A percentile compares a stretch with the other conserved stretches of the same genome.
phyloP scores from a whole-genome alignment of 768 basidiomycete genomes.

The Agaricus sinodeliciosus region DNA sequence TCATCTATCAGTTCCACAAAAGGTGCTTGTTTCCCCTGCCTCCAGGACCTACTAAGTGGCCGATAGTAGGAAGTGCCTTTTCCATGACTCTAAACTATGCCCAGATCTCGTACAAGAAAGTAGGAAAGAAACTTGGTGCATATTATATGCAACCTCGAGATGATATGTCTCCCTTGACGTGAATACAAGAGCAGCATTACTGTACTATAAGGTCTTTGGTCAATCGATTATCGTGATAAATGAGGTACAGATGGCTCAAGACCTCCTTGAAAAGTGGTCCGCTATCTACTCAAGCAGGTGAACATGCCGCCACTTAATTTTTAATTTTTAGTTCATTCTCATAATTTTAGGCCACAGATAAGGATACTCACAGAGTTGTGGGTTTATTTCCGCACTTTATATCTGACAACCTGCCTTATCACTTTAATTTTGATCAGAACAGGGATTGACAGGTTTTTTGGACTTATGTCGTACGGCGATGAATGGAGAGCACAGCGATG shows the following conservation, averaged over 20 bases:
- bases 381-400: neutral
- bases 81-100: conserved; percentile 6
- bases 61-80: conserved; percentile 10
- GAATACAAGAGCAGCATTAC: conserved; percentile 27
- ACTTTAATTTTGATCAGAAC: neutral
- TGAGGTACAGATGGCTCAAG: conserved; percentile 34
- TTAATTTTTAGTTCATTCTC: neutral
- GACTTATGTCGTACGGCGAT: conserved; percentile 18
- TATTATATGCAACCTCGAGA: neutral
- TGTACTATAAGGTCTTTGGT: conserved; percentile 47
- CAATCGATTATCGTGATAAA: conserved; percentile 33
- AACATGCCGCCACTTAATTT: neutral
- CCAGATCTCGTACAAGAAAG: conserved; percentile 2
- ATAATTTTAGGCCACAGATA: neutral
- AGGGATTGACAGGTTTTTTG: neutral
- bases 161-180: neutral
- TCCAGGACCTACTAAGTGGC: conserved; percentile 9
- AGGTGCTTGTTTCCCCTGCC: neutral
- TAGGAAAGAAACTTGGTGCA: conserved; percentile 10
- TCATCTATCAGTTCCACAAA: neutral
- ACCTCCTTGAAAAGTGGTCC: conserved; percentile 52
- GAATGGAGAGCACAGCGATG: conserved; percentile 19
- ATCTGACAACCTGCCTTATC: neutral
- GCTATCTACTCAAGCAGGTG: conserved; percentile 48
- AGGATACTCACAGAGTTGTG: conserved; percentile 8